Evolutionary conservation across 768 basidiomycete genomes (phyloP).

Genomic region (Pleurotus sapidus): DNA sequence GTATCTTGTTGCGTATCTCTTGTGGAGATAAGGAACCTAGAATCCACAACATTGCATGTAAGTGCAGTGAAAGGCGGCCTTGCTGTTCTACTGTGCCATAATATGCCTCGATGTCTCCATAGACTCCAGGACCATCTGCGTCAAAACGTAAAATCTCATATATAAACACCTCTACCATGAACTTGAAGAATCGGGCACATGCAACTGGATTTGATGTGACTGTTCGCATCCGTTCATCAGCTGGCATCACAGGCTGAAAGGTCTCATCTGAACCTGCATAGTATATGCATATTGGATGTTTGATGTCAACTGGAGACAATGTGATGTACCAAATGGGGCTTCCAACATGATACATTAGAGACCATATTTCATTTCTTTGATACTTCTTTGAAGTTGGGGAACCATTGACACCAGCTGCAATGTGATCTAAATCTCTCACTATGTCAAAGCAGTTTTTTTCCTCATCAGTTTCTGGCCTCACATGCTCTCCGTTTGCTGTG

Average conservation of each 20-base stretch:
- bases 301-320: slow-evolving; percentile 2
- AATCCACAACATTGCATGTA: slow-evolving; percentile 36
- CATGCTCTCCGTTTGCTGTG: slow-evolving; percentile 3
- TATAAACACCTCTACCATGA: slow-evolving; percentile 26
- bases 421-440: slow-evolving; percentile 16
- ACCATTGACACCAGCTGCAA: slow-evolving; percentile 16
- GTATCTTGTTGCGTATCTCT: slow-evolving; percentile 24
- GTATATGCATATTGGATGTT: slow-evolving; percentile 23
- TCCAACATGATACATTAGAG: background rate
- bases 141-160: slow-evolving; percentile 23
- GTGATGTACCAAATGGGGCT: background rate
- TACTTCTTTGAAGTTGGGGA: slow-evolving; percentile 22
- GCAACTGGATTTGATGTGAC: slow-evolving; percentile 23
- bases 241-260: slow-evolving; percentile 15
- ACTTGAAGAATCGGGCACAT: slow-evolving; percentile 29
- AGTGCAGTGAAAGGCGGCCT: slow-evolving; percentile 30
- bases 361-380: background rate
- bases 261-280: slow-evolving; percentile 21
- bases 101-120: slow-evolving; percentile 25
- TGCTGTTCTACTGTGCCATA: slow-evolving; percentile 40
- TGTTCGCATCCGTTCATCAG: slow-evolving; percentile 6
- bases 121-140: slow-evolving; percentile 19
- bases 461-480: slow-evolving; percentile 12
- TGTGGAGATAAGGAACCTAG: slow-evolving; percentile 21
- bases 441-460: slow-evolving; percentile 20